phyloP scores from a whole-genome alignment of 1,139 yeast genomes.

The Geotrichum reessii region DNA sequence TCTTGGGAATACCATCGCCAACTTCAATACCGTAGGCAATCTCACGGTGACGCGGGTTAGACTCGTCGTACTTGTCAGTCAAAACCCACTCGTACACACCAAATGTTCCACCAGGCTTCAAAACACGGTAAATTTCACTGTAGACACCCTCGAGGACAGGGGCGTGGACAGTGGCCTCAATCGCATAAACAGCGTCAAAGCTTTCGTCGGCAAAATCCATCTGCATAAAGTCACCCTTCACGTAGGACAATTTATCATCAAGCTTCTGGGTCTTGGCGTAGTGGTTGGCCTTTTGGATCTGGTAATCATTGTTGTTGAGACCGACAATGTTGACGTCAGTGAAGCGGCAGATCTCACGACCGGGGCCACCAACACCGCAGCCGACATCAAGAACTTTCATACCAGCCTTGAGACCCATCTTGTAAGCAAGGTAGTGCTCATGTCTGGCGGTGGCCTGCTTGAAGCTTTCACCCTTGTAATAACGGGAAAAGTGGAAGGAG shows the following conservation, averaged over 20 bases:
- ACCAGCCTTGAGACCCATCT: slow-evolving; percentile 70
- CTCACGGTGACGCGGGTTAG: slow-evolving; percentile 82
- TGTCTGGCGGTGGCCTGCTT: slow-evolving; percentile 94
- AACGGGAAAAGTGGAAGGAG: slow-evolving; percentile 95
- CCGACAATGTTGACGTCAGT: slow-evolving; percentile 86
- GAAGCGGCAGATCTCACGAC: slow-evolving; percentile 89
- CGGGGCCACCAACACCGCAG: slow-evolving; percentile 99
- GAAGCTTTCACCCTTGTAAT: slow-evolving; percentile 89
- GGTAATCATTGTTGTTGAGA: slow-evolving; percentile 90
- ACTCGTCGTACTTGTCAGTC: slow-evolving; percentile 90
- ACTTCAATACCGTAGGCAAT: slow-evolving; percentile 96
- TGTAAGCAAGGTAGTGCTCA: slow-evolving; percentile 88
- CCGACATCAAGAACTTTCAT: slow-evolving; percentile 96
- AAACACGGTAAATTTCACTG: slow-evolving; percentile 86
- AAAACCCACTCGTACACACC: slow-evolving; percentile 99
- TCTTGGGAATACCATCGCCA: slow-evolving; percentile 98
- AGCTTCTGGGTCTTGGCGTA: slow-evolving; percentile 66
- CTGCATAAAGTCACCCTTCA: slow-evolving; percentile 98
- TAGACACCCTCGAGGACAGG: slow-evolving; percentile 96
- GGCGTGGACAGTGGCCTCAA: slow-evolving; percentile 98
- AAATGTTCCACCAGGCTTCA: slow-evolving; percentile 95
- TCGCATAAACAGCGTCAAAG: slow-evolving; percentile 96
- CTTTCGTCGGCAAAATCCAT: slow-evolving; percentile 89
- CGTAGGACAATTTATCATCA: slow-evolving; percentile 71
- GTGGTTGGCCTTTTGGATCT: slow-evolving; percentile 83